These are phyloP conservation scores for Aurantiochytrium sp. DNA, from an alignment of 108 stramenopile species.

Conservation along the genomic window DNA sequence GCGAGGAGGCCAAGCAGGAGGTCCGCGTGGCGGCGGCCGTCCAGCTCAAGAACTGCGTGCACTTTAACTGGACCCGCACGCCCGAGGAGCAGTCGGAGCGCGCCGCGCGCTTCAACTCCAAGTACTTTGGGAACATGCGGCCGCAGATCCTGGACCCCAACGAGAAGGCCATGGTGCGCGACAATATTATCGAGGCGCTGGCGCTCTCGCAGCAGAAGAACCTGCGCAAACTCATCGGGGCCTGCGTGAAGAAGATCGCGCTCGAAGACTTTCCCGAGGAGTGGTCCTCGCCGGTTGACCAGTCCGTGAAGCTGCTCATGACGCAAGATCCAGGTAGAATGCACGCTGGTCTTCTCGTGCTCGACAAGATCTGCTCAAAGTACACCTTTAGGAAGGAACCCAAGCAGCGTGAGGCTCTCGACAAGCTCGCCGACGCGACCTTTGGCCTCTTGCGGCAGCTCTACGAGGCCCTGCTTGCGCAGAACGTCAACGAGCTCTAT, in stretches of 20 bases:
- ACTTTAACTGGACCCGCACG: neutral
- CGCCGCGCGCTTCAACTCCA: neutral
- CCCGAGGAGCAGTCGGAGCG: neutral
- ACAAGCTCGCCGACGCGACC: neutral
- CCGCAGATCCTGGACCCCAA: neutral
- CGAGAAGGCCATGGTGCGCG: conserved; percentile 2
- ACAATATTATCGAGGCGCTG: conserved; percentile 11
- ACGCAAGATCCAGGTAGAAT: neutral
- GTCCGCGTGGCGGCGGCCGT: conserved; percentile 17
- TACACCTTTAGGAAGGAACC: neutral
- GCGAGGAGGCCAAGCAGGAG: neutral
- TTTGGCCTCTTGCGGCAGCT: neutral
- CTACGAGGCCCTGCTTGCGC: neutral
- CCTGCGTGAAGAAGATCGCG: neutral
- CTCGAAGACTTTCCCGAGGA: neutral
- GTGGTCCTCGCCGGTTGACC: neutral
- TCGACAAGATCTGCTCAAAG: neutral
- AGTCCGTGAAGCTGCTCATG: neutral
- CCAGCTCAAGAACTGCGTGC: neutral
- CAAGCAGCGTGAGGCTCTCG: neutral
- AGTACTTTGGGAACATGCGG: neutral
- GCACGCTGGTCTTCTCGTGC: neutral
- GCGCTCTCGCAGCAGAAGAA: neutral
- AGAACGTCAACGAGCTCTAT: neutral
- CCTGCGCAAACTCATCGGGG: neutral